Evolutionary conservation across 2,329 filamentous ascomycete species (phyloP).

Genomic region (Cercospora sp.): DNA sequence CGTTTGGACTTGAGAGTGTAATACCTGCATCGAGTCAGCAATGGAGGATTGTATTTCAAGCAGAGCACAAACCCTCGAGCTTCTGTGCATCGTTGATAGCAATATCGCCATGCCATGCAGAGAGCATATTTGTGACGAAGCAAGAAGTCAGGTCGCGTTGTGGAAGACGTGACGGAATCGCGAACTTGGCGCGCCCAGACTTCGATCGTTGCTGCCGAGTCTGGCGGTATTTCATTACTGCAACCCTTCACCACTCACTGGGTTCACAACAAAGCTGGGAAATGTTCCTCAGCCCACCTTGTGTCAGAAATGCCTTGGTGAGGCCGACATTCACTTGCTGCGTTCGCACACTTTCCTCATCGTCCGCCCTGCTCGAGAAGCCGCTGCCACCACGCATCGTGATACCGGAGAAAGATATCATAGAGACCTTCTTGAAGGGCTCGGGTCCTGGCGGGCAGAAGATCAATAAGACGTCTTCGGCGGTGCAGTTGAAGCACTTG

Average conservation of each 20-base stretch:
- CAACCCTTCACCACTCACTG: not conserved
- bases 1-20: not conserved
- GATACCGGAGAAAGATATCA: constrained; percentile 75
- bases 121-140: constrained; percentile 12
- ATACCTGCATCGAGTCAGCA: constrained; percentile 14
- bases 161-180: constrained; percentile 18
- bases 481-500: constrained; percentile 86
- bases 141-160: not conserved
- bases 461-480: constrained; percentile 97
- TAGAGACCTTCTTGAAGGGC: constrained; percentile 84
- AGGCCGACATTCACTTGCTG: not conserved
- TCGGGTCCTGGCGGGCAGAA: constrained; percentile 93
- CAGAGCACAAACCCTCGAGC: constrained; percentile 12
- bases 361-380: constrained; percentile 45
- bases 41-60: not conserved
- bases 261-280: not conserved
- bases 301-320: not conserved
- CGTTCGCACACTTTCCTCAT: constrained; percentile 28
- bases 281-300: not conserved
- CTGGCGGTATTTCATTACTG: not conserved
- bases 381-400: constrained; percentile 74
- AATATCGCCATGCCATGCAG: constrained; percentile 21
- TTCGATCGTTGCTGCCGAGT: not conserved
- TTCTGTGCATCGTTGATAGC: constrained; percentile 11
- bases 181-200: constrained; percentile 14